Evolutionary conservation across 352 stramenopile genomes (phyloP), one percentile per base, ranked within the genome.

Genomic region (Globisporangium viniferum): DNA sequence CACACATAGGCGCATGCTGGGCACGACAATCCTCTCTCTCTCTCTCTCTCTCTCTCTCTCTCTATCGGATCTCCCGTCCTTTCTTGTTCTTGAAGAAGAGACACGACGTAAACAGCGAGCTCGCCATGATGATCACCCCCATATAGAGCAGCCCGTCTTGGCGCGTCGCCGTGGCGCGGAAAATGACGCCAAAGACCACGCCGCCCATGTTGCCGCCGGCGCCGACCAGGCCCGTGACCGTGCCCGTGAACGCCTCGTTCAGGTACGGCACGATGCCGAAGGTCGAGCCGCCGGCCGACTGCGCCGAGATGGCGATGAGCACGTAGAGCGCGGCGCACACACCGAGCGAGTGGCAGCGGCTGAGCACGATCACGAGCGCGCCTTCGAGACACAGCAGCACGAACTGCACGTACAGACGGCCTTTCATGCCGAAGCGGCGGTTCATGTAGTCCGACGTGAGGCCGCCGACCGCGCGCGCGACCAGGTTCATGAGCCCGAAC

Each of bases 401-500:
- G 31, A 94, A 90, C 56, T 98, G 95, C 24, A 91, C 84, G 8
- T 56, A 76, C 60, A 98, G 70, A 57, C 97, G 94, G 36, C 95
- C 96, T 18, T 79, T 73, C 88, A 98, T 98, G 29, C 89, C 93
- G n/a, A 92, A 80, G 63, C 76, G 77, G 53, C 73, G 73, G 68
- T 97, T 98, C 60, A 82, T 70, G 20, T 85, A 80, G 73, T 98
- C 95, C 35, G 88, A 97, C 1, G 81, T 57, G 67, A 94, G 81
- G 35, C 93, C 93, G 46, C 96, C 92, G 53, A 97, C 53, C 31
- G 90, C 92, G 60, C 93, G 91, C 3, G 93, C 88, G 70, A 98
- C 97, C 56, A 98, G 77, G 74, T 98, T 98, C 90, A 98, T 98
- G 67, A 97, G 93, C 12, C 94, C 94, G 72, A 98, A 98, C 20